phyloP scores from a whole-genome alignment of 805 yeast genomes.

The Saturnispora mendoncae region DNA sequence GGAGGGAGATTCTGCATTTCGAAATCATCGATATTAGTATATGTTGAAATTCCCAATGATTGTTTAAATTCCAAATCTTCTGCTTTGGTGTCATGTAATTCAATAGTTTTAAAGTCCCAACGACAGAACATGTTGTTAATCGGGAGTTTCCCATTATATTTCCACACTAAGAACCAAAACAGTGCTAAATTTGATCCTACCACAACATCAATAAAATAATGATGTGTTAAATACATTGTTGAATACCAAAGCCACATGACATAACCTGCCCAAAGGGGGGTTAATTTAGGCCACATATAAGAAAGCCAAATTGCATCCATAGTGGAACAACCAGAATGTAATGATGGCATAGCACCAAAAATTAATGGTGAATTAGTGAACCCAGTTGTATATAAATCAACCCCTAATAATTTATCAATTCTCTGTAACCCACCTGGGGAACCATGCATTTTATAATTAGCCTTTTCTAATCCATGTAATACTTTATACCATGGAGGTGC shows the following conservation, averaged over 20 bases:
- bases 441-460: conserved; percentile 84
- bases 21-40: conserved; percentile 8
- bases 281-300: conserved; percentile 67
- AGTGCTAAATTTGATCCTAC: conserved; percentile 87
- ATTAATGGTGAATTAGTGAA: conserved; percentile 84
- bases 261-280: conserved; percentile 61
- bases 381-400: conserved; percentile 74
- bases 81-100: conserved; percentile 11
- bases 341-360: conserved; percentile 70
- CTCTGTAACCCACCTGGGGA: conserved; percentile 93
- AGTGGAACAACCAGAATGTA: conserved; percentile 90
- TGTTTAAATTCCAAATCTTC: conserved; percentile 19
- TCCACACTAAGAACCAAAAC: conserved; percentile 58
- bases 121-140: conserved; percentile 46
- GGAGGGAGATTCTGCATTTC: conserved; percentile 11
- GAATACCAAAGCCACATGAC: conserved; percentile 98
- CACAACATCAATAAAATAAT: conserved; percentile 85
- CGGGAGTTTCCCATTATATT: conserved; percentile 53
- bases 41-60: neutral
- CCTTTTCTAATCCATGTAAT: conserved; percentile 77
- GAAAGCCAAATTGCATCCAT: conserved; percentile 85
- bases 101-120: conserved; percentile 16
- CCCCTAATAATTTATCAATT: conserved; percentile 69
- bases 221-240: conserved; percentile 96
- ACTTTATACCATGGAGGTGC: conserved; percentile 98